These are phyloP conservation scores for Schoenoplectus tabernaemontani DNA, from an alignment of 202 grass and related monocot genomes.

Conservation along the genomic window DNA sequence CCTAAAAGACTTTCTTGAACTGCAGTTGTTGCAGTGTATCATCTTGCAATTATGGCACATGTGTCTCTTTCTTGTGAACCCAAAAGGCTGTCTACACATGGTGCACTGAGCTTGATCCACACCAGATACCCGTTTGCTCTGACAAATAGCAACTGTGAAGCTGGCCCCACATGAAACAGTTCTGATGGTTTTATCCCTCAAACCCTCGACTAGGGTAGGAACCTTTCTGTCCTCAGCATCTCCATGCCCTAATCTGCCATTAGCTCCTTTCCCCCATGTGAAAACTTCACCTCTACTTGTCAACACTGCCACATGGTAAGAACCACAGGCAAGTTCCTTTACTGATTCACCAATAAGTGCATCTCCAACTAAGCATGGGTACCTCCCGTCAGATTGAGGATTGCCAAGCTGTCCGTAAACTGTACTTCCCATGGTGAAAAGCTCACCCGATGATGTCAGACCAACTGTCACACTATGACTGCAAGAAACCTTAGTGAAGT, in stretches of 20 bases:
- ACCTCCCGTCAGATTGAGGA: constrained; percentile 73
- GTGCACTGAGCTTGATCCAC: constrained; percentile 72
- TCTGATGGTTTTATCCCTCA: constrained; percentile 77
- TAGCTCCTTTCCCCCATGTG: constrained; percentile 94
- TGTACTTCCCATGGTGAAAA: constrained; percentile 75
- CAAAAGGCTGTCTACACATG: constrained; percentile 68
- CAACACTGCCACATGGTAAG: constrained; percentile 74
- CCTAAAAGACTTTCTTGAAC: constrained; percentile 61
- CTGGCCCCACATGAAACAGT: constrained; percentile 83
- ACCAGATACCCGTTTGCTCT: constrained; percentile 69
- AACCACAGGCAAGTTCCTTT: constrained; percentile 68
- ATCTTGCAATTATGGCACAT: constrained; percentile 87
- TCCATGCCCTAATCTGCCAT: constrained; percentile 93
- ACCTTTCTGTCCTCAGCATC: constrained; percentile 80
- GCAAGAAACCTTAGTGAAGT: constrained; percentile 82
- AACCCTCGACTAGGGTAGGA: constrained; percentile 60
- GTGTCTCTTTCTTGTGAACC: constrained; percentile 88
- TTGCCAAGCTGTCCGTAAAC: constrained; percentile 92
- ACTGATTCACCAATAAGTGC: constrained; percentile 62
- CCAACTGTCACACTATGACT: constrained; percentile 76
- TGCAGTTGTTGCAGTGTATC: constrained; percentile 75
- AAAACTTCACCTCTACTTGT: constrained; percentile 69
- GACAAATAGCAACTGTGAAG: constrained; percentile 79
- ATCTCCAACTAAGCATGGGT: constrained; percentile 69
- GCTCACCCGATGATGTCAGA: constrained; percentile 75